Base-by-base conservation (phyloP, 2,329 filamentous ascomycete genomes). In the Fusarium sp. region DNA sequence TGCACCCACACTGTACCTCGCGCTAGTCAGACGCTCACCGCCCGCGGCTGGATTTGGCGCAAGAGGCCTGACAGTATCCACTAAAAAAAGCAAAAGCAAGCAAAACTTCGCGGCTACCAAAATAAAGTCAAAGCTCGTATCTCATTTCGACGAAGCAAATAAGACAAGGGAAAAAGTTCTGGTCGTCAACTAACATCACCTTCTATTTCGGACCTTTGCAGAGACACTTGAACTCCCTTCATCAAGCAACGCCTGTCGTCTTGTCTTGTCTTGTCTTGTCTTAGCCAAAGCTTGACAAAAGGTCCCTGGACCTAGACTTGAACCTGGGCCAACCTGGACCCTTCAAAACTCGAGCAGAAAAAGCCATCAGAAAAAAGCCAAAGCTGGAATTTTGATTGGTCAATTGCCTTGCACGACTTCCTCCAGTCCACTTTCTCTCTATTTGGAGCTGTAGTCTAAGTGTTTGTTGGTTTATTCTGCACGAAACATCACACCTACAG, bases 1-100 rank as follows among this genome's bases (percentile, higher is more conserved):
- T 11, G n/a, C 22, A 10, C 11, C 14, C n/a, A 2, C 4, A 62
- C 59, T 55, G 56, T 55, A 27, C 30, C 20, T 13, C 27, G 67
- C 49, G 63, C 68, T 61, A 63, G 51, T 52, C 50, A 66, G 65
- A 58, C 68, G 61, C 67, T 73, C 70, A 73, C 72, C 71, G 72
- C 70, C 70, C 68, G 71, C 71, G 68, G 64, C 71, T 71, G 70
- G 49, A 45, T 57, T 58, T 73, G 58, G 61, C 63, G 66, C 61
- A 46, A 49, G 25, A 30, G n/a, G 10, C 27, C 10, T 10, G 27
- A 54, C 17, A n/a, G 51, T 43, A 49, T 45, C 67, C 62, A 70
- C 56, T 52, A 57, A 57, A 72, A 30, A 30, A 5, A 13, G 27
- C 27, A 30, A 30, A 73, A 71, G 59, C 62, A 71, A 73, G 48